phyloP scores from a whole-genome alignment of 140 eudicot species.

The Cichorium intybus region DNA sequence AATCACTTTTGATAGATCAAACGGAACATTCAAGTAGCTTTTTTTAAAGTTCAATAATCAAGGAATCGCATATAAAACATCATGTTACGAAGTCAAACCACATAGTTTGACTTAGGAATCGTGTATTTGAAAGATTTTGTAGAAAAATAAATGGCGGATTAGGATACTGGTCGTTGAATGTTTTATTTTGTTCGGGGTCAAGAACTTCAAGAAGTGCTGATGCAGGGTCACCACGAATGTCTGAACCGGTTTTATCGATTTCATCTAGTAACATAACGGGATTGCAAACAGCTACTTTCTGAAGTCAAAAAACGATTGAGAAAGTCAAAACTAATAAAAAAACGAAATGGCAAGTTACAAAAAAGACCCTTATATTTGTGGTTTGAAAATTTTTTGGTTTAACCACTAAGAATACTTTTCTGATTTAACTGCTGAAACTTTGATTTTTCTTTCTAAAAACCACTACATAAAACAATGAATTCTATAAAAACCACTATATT shows the following conservation, averaged over 20 bases:
- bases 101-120: not conserved
- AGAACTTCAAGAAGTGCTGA: constrained; percentile 98
- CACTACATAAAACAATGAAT: too few species aligned
- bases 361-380: too few species aligned
- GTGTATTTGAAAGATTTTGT: not conserved
- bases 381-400: too few species aligned
- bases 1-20: constrained; percentile 90
- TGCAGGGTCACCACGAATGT: constrained; percentile 96
- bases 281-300: constrained; percentile 93
- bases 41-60: constrained; percentile 27
- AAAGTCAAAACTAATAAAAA: constrained; percentile 7
- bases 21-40: constrained; percentile 97
- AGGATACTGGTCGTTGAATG: constrained; percentile 98
- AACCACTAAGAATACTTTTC: too few species aligned
- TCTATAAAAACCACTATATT: too few species aligned
- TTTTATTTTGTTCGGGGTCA: constrained; percentile 95
- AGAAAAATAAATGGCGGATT: not conserved
- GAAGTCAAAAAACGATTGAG: constrained; percentile 19
- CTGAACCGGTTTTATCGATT: constrained; percentile 99
- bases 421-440: too few species aligned
- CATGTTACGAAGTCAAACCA: too few species aligned
- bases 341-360: not conserved
- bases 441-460: too few species aligned
- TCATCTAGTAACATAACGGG: constrained; percentile 98
- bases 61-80: constrained; percentile 21